Conservation (phyloP, 331 rosid species). For the Pyrus hybrid region DNA sequence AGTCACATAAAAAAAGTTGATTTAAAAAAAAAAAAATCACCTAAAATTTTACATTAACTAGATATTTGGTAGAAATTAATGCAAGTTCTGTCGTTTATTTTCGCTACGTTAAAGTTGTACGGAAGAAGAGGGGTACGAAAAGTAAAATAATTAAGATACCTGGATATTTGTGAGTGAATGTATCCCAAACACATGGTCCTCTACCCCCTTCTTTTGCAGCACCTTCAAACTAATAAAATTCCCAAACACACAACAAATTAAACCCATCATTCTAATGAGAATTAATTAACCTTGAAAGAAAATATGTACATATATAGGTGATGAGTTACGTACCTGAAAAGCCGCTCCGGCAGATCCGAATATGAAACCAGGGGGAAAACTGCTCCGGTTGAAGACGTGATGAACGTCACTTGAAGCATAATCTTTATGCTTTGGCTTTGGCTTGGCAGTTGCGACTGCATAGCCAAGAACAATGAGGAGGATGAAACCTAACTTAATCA, state of each 20-base stretch:
- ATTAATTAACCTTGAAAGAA: background rate
- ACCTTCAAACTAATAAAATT: background rate
- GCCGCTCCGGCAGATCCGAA: slow-evolving; percentile 10
- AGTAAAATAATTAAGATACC: background rate
- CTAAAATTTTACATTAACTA: too few relatives aligned
- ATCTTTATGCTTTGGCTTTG: background rate
- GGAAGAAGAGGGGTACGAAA: too few relatives aligned
- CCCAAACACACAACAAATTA: background rate
- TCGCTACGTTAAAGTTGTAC: too few relatives aligned
- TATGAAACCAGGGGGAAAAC: slow-evolving; percentile 1
- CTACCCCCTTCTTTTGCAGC: slow-evolving; percentile 4
- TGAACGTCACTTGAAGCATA: background rate
- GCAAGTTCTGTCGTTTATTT: too few relatives aligned
- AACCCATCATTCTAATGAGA: too few relatives aligned
- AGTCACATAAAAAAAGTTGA: background rate
- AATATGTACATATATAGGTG: background rate
- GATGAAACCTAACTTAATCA: background rate
- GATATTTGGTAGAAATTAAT: too few relatives aligned
- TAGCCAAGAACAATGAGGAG: background rate
- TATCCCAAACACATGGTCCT: slow-evolving; percentile 9
- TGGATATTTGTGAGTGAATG: background rate
- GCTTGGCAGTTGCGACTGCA: background rate
- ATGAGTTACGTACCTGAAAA: background rate
- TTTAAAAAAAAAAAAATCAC: too few relatives aligned
- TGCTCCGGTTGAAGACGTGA: background rate